phyloP scores from a whole-genome alignment of 208 protist genomes.

The Trypanosoma congolense region DNA sequence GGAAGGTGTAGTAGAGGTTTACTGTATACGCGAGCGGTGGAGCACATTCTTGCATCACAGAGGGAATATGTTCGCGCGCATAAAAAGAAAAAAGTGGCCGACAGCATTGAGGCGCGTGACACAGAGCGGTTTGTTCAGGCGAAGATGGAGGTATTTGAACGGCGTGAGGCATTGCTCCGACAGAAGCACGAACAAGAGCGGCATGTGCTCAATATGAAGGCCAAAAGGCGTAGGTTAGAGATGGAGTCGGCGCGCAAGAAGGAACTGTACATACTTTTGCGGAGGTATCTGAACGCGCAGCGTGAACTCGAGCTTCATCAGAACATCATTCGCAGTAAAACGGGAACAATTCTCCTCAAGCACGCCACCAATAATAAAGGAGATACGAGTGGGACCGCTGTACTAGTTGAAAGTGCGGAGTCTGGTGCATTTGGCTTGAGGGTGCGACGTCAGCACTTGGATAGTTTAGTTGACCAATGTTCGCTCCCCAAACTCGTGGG shows the following conservation, averaged over 20 bases:
- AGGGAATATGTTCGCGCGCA: constrained; percentile 80
- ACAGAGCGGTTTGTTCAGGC: constrained; percentile 62
- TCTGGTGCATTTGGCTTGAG: constrained; percentile 73
- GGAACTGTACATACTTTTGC: constrained; percentile 83
- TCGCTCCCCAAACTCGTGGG: not conserved
- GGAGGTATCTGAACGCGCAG: constrained; percentile 84
- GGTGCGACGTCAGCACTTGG: constrained; percentile 52
- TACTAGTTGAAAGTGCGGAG: constrained; percentile 60
- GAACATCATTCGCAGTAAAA: constrained; percentile 86
- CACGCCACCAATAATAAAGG: constrained; percentile 81
- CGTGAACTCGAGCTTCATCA: constrained; percentile 81
- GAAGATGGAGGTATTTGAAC: constrained; percentile 47
- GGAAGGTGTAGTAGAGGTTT: constrained; percentile 69
- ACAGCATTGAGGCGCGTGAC: constrained; percentile 66
- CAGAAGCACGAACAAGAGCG: constrained; percentile 83
- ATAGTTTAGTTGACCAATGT: constrained; percentile 20
- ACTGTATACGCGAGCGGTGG: constrained; percentile 69
- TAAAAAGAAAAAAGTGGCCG: constrained; percentile 71
- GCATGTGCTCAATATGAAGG: constrained; percentile 61
- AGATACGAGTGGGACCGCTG: constrained; percentile 67
- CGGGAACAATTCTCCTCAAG: constrained; percentile 78
- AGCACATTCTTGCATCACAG: constrained; percentile 87
- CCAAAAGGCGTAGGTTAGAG: constrained; percentile 64
- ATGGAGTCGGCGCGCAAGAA: constrained; percentile 77
- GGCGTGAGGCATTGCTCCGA: constrained; percentile 53